Base-by-base conservation (phyloP, 1,284 basidiomycete species). In the Pseudozyma hubeiensis region DNA sequence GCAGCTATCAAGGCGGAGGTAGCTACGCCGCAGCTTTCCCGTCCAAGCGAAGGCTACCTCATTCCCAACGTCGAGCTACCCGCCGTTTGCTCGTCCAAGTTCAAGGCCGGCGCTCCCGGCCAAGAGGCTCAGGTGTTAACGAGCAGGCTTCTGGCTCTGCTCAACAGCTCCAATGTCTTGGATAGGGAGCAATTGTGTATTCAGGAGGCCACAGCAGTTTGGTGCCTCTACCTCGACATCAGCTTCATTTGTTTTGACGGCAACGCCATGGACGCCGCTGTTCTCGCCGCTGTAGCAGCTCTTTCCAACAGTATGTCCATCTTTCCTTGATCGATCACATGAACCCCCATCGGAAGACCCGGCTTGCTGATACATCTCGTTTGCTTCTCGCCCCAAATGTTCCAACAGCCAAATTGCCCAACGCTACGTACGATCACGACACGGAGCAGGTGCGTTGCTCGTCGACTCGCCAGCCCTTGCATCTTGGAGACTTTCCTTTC, bases 231-330 rank as follows among this genome's bases (percentile, higher is more conserved):
- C 84, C 88, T 98, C 71, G 96, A 99, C 74, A 90, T 93, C 33
- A 92, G 91, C 5, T 97, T 94, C 85, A 92, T 99, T 78, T 97
- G 96, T 86, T 96, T 94, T 79, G 95, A 99, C 84, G 96, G 96
- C 9, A 97, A 97, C 81, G 91, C 89, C 1, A 92, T 97, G 72
- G 96, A 99, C 73, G 93, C 95, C 0, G 89, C 93, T 0, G 87
- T 97, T 3, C 84, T 97, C 14, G 93, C 94, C 0, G 92, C 95
- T 86, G 89, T 94, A 50, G 90, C 91, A 13, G 94, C 96, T 4
- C 86, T 99, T 49, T 88, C 88, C 83, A 92, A 94, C 77, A 91
- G 40, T 41, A 41, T 5, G 40, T 41, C n/a, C n/a, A 24, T 24
- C 24, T 24, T 24, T 24, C 1, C 24, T 24, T 24, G 2, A 24